phyloP scores from a whole-genome alignment of 257 asterid genomes.

The Solanum paucissectum region DNA sequence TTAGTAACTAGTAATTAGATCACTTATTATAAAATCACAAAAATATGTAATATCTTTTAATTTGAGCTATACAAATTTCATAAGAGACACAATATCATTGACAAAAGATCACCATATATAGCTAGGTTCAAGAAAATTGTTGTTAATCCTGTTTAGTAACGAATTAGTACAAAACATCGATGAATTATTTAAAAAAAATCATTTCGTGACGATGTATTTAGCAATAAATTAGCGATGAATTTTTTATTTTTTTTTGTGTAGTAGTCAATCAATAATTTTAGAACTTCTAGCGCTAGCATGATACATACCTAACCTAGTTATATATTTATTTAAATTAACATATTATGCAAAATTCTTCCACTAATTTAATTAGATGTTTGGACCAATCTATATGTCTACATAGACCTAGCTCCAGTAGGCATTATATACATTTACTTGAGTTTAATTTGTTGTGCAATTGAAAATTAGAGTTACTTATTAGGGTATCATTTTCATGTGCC shows the following conservation, averaged over 20 bases:
- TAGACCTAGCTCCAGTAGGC: background rate
- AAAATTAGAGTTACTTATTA: background rate
- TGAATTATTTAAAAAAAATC: background rate
- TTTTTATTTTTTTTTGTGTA: too few species aligned
- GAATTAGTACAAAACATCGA: background rate
- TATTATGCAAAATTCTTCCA: background rate
- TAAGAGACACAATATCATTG: background rate
- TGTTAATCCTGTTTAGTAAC: background rate
- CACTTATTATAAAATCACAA: background rate
- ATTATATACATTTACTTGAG: background rate
- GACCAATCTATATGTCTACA: background rate
- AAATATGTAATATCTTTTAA: background rate
- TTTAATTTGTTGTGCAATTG: background rate
- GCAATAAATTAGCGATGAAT: background rate
- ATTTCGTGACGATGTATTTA: background rate
- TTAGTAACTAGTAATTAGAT: background rate
- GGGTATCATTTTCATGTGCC: background rate
- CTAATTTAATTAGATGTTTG: background rate
- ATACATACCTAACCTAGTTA: background rate
- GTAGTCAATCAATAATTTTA: background rate
- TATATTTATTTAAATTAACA: background rate
- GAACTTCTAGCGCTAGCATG: background rate
- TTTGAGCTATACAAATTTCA: background rate
- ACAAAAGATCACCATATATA: background rate
- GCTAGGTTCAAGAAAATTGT: background rate